Evolutionary conservation across 257 asterid species (phyloP).

Genomic region (Thymus quinquecostatus): DNA sequence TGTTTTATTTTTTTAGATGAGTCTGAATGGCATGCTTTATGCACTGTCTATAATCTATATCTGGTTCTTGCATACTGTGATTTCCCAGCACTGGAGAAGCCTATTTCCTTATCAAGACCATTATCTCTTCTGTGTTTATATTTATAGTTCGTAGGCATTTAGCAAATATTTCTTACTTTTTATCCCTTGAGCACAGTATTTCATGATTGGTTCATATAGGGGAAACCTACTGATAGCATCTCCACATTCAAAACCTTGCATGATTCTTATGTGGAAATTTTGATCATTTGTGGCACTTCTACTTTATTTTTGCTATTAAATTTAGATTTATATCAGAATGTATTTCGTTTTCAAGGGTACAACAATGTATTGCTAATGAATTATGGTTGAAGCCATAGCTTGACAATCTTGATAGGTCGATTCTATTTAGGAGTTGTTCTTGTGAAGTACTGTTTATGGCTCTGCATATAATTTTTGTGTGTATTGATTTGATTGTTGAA

Average conservation of each 20-base stretch:
- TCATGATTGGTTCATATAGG: background rate
- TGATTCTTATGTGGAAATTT: constrained; percentile 2
- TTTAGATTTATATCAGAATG: background rate
- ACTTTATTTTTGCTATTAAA: background rate
- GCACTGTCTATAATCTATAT: constrained; percentile 9
- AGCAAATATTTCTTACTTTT: background rate
- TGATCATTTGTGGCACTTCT: constrained; percentile 11
- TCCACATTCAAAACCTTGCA: background rate
- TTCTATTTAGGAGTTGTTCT: background rate
- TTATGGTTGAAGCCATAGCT: constrained; percentile 15
- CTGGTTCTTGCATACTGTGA: background rate
- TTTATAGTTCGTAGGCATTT: background rate
- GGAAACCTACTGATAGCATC: background rate
- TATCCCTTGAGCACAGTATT: background rate
- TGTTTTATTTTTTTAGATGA: background rate
- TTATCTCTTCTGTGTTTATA: background rate
- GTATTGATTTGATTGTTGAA: background rate
- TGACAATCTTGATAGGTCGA: background rate
- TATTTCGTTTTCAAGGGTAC: background rate
- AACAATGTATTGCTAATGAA: background rate
- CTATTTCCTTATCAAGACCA: background rate
- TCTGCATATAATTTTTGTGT: constrained; percentile 5
- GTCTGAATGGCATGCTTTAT: constrained; percentile 16
- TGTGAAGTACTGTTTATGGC: background rate
- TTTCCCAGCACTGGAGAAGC: background rate